These are phyloP conservation scores for Pythium coloratum DNA, from an alignment of 352 stramenopile species.

Conservation along the genomic window DNA sequence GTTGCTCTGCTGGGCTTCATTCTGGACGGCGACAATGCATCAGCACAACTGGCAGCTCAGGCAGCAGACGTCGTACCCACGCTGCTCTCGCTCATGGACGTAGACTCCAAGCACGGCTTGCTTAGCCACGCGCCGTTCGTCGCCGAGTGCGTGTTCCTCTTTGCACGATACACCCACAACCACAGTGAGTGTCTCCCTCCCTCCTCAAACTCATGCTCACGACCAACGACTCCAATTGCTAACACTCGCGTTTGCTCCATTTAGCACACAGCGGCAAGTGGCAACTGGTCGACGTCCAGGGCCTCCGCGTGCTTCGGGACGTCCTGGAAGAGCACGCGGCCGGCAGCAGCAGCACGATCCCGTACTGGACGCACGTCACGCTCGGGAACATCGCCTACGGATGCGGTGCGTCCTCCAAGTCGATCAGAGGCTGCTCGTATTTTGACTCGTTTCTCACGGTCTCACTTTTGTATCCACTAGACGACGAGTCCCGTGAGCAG, in stretches of 20 bases:
- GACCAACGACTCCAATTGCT: no score
- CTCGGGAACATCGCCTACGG: slow-evolving; percentile 59
- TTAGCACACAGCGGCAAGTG: slow-evolving; percentile 32
- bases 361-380: slow-evolving; percentile 60
- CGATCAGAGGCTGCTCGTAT: not conserved
- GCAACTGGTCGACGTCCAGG: slow-evolving; percentile 37
- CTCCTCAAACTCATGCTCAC: not conserved
- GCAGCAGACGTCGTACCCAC: slow-evolving; percentile 8
- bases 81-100: slow-evolving; percentile 26
- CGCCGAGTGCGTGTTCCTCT: slow-evolving; percentile 52
- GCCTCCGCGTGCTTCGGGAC: slow-evolving; percentile 41
- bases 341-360: slow-evolving; percentile 35
- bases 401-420: slow-evolving; percentile 8
- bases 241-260: not conserved
- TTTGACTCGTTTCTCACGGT: not conserved
- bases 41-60: slow-evolving; percentile 19
- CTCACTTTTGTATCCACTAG: not conserved
- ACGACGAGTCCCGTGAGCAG: slow-evolving; percentile 18
- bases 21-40: slow-evolving; percentile 19
- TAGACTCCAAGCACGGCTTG: slow-evolving; percentile 22
- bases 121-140: slow-evolving; percentile 35
- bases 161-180: slow-evolving; percentile 56
- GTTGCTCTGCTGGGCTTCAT: slow-evolving; percentile 20
- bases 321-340: slow-evolving; percentile 35
- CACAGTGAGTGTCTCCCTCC: slow-evolving; percentile 40